Percentiles rank a stretch among this genome's conserved stretches.
Conservation (phyloP, 2,329 filamentous ascomycete species). For the Scedosporium boydii region DNA sequence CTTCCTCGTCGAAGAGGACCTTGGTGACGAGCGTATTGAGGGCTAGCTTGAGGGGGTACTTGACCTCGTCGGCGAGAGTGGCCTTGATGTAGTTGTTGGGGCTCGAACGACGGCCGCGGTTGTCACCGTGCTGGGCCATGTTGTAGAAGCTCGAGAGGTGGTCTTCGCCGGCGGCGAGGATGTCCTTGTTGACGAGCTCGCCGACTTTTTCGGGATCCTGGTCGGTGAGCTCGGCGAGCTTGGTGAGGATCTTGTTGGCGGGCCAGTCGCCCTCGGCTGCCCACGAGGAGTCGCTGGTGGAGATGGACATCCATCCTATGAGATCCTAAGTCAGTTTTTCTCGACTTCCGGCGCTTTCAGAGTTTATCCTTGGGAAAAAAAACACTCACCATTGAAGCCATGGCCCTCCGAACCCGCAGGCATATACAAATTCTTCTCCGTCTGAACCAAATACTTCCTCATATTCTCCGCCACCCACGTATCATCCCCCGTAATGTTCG, state of each 20-base stretch:
- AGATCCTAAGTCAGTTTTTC: not conserved
- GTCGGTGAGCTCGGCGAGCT: slow-evolving; percentile 17
- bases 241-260: slow-evolving; percentile 27
- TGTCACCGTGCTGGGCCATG: slow-evolving; percentile 11
- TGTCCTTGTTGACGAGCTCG: slow-evolving; percentile 10
- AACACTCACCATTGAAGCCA: slow-evolving; percentile 30
- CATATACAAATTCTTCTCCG: slow-evolving; percentile 31
- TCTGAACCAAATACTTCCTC: slow-evolving; percentile 34
- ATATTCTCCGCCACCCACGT: slow-evolving; percentile 39
- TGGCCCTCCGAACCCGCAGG: slow-evolving; percentile 28
- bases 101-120: slow-evolving; percentile 6
- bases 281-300: slow-evolving; percentile 3
- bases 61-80: slow-evolving; percentile 14
- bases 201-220: slow-evolving; percentile 5
- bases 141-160: slow-evolving; percentile 10
- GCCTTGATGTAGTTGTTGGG: slow-evolving; percentile 5
- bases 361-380: no score
- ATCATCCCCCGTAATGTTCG: slow-evolving; percentile 35
- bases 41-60: slow-evolving; percentile 26
- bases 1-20: slow-evolving; percentile 17
- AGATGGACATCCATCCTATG: slow-evolving; percentile 6
- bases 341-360: no score
- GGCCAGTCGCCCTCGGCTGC: slow-evolving; percentile 33
- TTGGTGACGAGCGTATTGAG: slow-evolving; percentile 23
- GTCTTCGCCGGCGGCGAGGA: slow-evolving; percentile 10